These are phyloP conservation scores for Debaryomyces nepalensis DNA, from an alignment of 1,139 yeast genomes.

Conservation along the genomic window DNA sequence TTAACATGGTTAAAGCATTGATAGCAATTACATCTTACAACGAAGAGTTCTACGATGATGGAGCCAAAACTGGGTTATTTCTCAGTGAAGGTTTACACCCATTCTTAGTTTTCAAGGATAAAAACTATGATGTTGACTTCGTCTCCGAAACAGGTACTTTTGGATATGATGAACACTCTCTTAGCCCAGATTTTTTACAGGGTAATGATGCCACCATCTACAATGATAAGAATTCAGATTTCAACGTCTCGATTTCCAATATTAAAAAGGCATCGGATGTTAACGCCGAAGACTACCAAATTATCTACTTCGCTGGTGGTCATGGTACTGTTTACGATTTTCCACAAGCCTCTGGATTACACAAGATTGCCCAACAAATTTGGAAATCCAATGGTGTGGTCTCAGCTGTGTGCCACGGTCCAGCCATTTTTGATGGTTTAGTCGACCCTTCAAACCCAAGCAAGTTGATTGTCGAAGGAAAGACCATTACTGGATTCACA, in stretches of 20 bases:
- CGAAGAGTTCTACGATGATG: constrained; percentile 58
- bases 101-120: constrained; percentile 45
- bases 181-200: constrained; percentile 39
- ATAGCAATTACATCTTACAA: constrained; percentile 56
- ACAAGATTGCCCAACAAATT: constrained; percentile 47
- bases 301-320: constrained; percentile 67
- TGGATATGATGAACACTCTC: constrained; percentile 60
- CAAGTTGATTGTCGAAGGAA: constrained; percentile 52
- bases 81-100: constrained; percentile 64
- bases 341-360: constrained; percentile 55
- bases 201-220: constrained; percentile 47
- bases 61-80: constrained; percentile 60
- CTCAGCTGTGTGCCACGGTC: constrained; percentile 72
- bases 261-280: constrained; percentile 50
- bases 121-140: constrained; percentile 57
- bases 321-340: constrained; percentile 66
- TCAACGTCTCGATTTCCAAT: constrained; percentile 36
- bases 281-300: constrained; percentile 51
- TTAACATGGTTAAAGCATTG: constrained; percentile 42
- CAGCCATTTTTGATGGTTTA: constrained; percentile 55
- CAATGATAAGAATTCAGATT: constrained; percentile 43
- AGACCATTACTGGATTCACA: constrained; percentile 63
- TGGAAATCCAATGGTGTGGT: constrained; percentile 58
- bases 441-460: constrained; percentile 44
- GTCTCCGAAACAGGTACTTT: constrained; percentile 61